Conservation (phyloP, 768 basidiomycete species). For the Chalciporus pseudorubinellus region DNA sequence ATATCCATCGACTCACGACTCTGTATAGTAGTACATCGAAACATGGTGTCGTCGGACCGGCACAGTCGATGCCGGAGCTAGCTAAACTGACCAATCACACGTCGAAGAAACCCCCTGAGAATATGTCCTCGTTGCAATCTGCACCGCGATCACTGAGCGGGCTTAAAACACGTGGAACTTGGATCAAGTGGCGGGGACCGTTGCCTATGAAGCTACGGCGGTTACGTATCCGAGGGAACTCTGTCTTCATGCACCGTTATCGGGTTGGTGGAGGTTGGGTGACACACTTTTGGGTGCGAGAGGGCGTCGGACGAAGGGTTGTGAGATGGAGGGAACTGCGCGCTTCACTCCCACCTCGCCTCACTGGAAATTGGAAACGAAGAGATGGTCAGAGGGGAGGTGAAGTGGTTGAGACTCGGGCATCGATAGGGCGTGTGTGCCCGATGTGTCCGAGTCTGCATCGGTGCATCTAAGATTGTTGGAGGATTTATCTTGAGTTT, state of each 20-base stretch:
- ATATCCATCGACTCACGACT: not conserved
- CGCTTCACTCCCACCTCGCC: not conserved
- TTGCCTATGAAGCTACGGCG: conserved; percentile 4
- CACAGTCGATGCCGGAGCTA: not conserved
- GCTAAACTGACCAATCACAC: not conserved
- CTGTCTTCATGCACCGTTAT: conserved; percentile 16
- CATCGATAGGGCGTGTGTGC: too few relatives aligned
- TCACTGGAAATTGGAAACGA: not conserved
- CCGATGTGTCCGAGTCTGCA: too few relatives aligned
- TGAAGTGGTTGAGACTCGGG: too few relatives aligned
- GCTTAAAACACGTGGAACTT: not conserved
- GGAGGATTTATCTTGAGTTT: too few relatives aligned
- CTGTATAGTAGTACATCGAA: not conserved
- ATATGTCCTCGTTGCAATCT: too few relatives aligned
- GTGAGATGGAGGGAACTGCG: conserved; percentile 9
- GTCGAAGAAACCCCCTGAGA: not conserved
- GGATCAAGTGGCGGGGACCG: conserved; percentile 21
- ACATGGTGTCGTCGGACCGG: not conserved
- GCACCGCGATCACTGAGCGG: not conserved
- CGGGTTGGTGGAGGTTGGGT: not conserved
- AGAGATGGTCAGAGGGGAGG: not conserved
- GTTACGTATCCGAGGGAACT: not conserved
- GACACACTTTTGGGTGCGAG: conserved; percentile 13
- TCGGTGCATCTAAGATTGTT: too few relatives aligned
- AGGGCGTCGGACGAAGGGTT: not conserved